Conservation (phyloP, 2,329 filamentous ascomycete species). For the Paracoccidioides brasiliensis region DNA sequence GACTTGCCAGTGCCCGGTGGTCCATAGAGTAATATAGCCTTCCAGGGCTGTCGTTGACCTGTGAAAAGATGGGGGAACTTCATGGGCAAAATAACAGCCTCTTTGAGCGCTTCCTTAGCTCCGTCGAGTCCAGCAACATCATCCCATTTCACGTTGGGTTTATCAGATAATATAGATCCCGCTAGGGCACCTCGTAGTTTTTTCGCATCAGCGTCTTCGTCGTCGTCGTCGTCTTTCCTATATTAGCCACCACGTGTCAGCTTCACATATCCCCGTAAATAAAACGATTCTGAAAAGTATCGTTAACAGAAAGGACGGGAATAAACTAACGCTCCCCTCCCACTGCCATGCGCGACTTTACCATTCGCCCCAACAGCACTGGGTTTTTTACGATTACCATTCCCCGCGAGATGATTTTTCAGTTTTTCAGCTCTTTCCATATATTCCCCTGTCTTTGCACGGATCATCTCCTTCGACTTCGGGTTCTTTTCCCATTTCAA, state of each 20-base stretch:
- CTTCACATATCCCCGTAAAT: slow-evolving; percentile 3
- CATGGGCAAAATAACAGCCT: slow-evolving; percentile 93
- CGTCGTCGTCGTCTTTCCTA: slow-evolving; percentile 48
- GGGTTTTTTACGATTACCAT: slow-evolving; percentile 39
- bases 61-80: slow-evolving; percentile 96
- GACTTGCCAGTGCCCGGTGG: slow-evolving; percentile 96
- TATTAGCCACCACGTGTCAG: slow-evolving; percentile 2
- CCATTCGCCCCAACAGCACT: slow-evolving; percentile 41
- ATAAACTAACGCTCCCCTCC: slow-evolving; percentile 40
- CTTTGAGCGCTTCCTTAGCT: slow-evolving; percentile 93
- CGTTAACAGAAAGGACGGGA: slow-evolving; percentile 1
- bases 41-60: slow-evolving; percentile 95
- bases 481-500: slow-evolving; percentile 99
- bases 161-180: slow-evolving; percentile 85
- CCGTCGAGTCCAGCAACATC: slow-evolving; percentile 89
- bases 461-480: slow-evolving; percentile 93
- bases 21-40: slow-evolving; percentile 90
- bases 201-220: slow-evolving; percentile 81
- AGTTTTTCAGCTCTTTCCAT: slow-evolving; percentile 98
- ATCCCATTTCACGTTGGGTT: slow-evolving; percentile 95
- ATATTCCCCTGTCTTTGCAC: slow-evolving; percentile 87
- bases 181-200: slow-evolving; percentile 84
- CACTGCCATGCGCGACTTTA: slow-evolving; percentile 36
- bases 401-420: slow-evolving; percentile 71
- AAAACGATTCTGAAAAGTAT: not conserved